Evolutionary conservation across 2,329 filamentous ascomycete species (phyloP), one percentile per base, ranked within the genome.

Genomic region (Setomelanomma holmii): DNA sequence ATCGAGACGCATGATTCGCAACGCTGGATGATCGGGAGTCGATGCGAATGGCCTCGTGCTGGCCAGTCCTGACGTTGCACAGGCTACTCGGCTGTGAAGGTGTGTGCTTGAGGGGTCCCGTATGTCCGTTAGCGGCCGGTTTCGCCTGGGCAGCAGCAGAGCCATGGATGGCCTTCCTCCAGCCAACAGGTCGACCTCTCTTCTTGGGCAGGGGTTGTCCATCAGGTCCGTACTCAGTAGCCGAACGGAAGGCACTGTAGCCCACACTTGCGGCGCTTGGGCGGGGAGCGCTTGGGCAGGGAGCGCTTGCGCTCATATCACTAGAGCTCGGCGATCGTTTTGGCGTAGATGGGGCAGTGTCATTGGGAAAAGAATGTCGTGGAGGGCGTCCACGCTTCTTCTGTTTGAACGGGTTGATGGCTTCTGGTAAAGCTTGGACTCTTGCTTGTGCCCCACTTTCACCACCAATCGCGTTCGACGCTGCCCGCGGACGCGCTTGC

Each of bases 121-220:
- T 60, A 49, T 58, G 23, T 21, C 60, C 40, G 14, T 67, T 64
- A 58, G 62, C 10, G 61, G 60, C 49, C 61, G 71, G 42, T 60
- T 55, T 47, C 36, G 58, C 24, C 35, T 66, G 62, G 2, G 64
- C 60, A 21, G 66, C 60, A 34, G 65, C 45, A 45, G 71, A 78
- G 27, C 75, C 76, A 56, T 81, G 79, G 12, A 80, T 66, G 11
- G 65, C 65, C 59, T 82, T 82, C 38, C 78, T 74, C 79, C 79
- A 82, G 14, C 79, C 79, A 16, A 80, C 73, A 4, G 80, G 79
- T 17, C 79, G 74, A 21, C 79, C 79, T 65, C 73, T 78, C 68
- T 77, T 81, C 56, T 73, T 72, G 6, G 72, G 72, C n/a, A 75
- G 45, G 5, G 71, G 72, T 23, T 69, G 63, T 4, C 73, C 74